Evolutionary conservation across 192 early-diverging fungal species (phyloP).

Genomic region (Coemansia sp.): DNA sequence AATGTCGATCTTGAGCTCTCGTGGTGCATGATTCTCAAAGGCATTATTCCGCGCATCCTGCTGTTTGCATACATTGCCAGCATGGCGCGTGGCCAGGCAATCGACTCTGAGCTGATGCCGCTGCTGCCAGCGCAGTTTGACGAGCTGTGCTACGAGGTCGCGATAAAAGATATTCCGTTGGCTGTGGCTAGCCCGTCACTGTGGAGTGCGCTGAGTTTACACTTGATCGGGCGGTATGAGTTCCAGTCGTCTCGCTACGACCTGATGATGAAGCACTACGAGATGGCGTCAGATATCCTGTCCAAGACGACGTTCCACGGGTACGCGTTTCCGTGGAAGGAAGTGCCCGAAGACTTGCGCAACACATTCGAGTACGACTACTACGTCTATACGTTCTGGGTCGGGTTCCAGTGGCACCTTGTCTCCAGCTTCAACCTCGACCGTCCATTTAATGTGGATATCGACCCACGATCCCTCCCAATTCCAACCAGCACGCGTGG

Average conservation of each 20-base stretch:
- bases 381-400: conserved; percentile 52
- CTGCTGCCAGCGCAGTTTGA: conserved; percentile 45
- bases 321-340: conserved; percentile 38
- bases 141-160: conserved; percentile 49
- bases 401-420: conserved; percentile 49
- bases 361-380: conserved; percentile 50
- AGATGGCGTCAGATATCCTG: conserved; percentile 50
- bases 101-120: conserved; percentile 28
- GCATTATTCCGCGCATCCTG: conserved; percentile 41
- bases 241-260: conserved; percentile 49
- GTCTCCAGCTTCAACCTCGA: conserved; percentile 49
- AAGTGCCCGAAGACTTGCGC: conserved; percentile 21
- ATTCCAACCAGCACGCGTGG: conserved; percentile 23
- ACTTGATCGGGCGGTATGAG: conserved; percentile 47
- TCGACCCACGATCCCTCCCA: conserved; percentile 20
- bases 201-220: conserved; percentile 45
- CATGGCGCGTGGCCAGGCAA: conserved; percentile 44
- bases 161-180: conserved; percentile 26
- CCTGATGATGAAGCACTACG: conserved; percentile 45
- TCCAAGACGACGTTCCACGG: conserved; percentile 36
- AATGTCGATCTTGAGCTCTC: conserved; percentile 46
- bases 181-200: conserved; percentile 29
- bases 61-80: conserved; percentile 45
- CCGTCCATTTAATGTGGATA: conserved; percentile 34
- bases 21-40: conserved; percentile 53